A percentile compares a stretch with the other conserved stretches of the same genome.
These are phyloP conservation scores for Dicorynia guianensis DNA, from an alignment of 306 rosid species.

Conservation along the genomic window DNA sequence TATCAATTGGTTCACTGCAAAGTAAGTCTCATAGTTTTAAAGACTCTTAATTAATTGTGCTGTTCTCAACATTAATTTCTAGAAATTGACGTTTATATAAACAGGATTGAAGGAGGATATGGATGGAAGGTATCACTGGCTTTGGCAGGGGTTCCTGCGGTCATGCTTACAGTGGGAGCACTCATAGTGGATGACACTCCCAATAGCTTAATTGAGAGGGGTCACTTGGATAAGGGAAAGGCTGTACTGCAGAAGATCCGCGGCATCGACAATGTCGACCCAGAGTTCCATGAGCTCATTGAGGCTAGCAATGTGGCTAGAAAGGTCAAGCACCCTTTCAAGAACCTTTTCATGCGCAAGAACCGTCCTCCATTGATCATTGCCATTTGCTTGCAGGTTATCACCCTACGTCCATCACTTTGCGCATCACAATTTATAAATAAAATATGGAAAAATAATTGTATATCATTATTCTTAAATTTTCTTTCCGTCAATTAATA, in stretches of 20 bases:
- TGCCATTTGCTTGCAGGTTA: conserved; percentile 54
- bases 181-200: conserved; percentile 59
- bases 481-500: no score
- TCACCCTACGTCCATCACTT: no score
- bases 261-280: conserved; percentile 56
- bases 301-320: conserved; percentile 58
- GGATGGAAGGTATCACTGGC: conserved; percentile 77
- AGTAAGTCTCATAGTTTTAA: conserved; percentile 37
- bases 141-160: conserved; percentile 60
- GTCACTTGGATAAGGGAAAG: conserved; percentile 56
- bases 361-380: conserved; percentile 66
- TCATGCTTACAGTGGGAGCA: conserved; percentile 49
- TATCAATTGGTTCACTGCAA: conserved; percentile 56
- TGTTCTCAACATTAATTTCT: neutral
- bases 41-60: neutral
- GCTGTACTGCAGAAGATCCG: conserved; percentile 58
- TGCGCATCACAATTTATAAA: no score
- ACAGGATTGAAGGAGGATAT: conserved; percentile 59
- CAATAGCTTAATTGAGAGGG: conserved; percentile 64
- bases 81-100: no score
- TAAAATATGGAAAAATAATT: no score
- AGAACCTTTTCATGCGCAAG: conserved; percentile 49
- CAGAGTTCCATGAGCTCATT: conserved; percentile 59
- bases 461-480: no score
- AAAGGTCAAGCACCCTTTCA: conserved; percentile 50